Evolutionary conservation across 2,329 filamentous ascomycete species (phyloP).

Genomic region (Monosporascus sp.): DNA sequence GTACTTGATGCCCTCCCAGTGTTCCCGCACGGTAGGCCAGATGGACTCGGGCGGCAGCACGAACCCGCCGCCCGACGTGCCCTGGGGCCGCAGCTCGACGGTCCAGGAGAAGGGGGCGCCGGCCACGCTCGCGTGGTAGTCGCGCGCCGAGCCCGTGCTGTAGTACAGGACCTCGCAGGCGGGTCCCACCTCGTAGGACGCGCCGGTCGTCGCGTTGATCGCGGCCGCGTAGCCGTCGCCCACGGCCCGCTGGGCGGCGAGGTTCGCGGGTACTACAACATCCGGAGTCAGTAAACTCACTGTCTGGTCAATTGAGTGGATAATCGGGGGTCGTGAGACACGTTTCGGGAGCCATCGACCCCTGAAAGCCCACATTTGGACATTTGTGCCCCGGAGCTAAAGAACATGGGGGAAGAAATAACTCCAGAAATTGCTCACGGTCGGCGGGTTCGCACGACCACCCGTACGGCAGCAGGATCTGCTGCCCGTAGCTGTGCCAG

Average conservation of each 20-base stretch:
- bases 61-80: constrained; percentile 19
- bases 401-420: too few relatives aligned
- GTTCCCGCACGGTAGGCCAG: constrained; percentile 17
- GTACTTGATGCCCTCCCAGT: constrained; percentile 23
- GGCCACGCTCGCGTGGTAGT: constrained; percentile 20
- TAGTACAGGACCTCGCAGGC: constrained; percentile 20
- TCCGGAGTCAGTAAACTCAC: too few relatives aligned
- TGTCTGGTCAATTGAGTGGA: too few relatives aligned
- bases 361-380: too few relatives aligned
- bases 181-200: constrained; percentile 23
- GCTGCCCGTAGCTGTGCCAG: constrained; percentile 53
- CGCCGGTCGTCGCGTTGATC: constrained; percentile 27
- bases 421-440: too few relatives aligned
- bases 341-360: too few relatives aligned
- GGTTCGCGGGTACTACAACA: constrained; percentile 29
- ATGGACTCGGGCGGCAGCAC: constrained; percentile 21
- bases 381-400: too few relatives aligned
- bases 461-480: constrained; percentile 49
- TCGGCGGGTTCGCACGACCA: constrained; percentile 18
- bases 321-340: too few relatives aligned
- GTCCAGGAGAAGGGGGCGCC: constrained; percentile 21
- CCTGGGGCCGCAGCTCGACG: constrained; percentile 16
- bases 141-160: constrained; percentile 19
- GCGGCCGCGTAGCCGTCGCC: constrained; percentile 33
- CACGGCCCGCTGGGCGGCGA: constrained; percentile 37